phyloP scores from a whole-genome alignment of 352 stramenopile genomes.

The Phytophthora pini region DNA sequence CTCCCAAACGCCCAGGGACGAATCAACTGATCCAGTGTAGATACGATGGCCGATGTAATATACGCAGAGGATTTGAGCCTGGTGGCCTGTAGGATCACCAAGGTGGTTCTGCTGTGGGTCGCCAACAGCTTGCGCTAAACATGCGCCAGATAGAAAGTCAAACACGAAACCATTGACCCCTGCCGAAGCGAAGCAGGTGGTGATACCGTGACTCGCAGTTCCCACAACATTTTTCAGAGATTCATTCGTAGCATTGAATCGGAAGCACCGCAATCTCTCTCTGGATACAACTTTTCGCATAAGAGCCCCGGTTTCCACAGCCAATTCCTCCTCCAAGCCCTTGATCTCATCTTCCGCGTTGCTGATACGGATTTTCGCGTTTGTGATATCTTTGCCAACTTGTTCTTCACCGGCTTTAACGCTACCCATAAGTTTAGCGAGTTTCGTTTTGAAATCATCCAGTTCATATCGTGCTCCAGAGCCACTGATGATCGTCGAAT shows the following conservation, averaged over 20 bases:
- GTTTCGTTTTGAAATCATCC: conserved; percentile 80
- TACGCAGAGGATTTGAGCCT: conserved; percentile 71
- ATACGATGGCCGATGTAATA: conserved; percentile 66
- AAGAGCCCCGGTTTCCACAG: conserved; percentile 69
- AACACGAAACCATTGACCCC: conserved; percentile 62
- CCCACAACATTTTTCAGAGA: conserved; percentile 77
- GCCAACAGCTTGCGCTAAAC: conserved; percentile 66
- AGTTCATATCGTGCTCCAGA: conserved; percentile 70
- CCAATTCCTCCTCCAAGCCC: conserved; percentile 68
- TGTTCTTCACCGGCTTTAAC: conserved; percentile 65
- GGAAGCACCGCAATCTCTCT: conserved; percentile 73
- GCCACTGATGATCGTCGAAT: conserved; percentile 70
- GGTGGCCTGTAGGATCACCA: conserved; percentile 63
- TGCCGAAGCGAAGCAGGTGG: conserved; percentile 61
- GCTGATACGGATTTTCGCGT: conserved; percentile 67
- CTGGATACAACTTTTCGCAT: conserved; percentile 78
- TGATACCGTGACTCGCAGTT: conserved; percentile 68
- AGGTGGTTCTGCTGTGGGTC: conserved; percentile 72
- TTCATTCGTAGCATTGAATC: conserved; percentile 78
- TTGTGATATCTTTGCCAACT: conserved; percentile 66
- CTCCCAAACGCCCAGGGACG: conserved; percentile 71
- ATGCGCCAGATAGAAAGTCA: conserved; percentile 71
- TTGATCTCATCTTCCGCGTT: conserved; percentile 76
- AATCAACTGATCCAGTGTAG: conserved; percentile 77
- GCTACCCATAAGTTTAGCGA: conserved; percentile 69